Evolutionary conservation across 2,329 filamentous ascomycete species (phyloP).

Genomic region (Trichophyton benhamiae): DNA sequence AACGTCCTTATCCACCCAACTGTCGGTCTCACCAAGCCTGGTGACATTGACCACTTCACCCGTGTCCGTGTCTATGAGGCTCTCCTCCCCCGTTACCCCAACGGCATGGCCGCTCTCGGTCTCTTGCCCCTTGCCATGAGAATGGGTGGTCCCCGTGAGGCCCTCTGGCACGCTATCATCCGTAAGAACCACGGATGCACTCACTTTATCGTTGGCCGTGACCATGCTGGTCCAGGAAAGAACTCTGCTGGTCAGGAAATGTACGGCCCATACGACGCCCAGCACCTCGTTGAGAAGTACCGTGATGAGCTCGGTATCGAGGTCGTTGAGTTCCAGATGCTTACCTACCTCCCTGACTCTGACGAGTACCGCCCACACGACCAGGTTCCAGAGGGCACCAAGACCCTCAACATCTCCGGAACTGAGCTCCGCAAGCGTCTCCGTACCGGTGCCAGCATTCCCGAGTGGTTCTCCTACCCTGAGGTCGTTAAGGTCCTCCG

Average conservation of each 20-base stretch:
- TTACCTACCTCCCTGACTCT: slow-evolving; percentile 94
- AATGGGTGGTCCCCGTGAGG: slow-evolving; percentile 96
- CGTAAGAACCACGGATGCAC: slow-evolving; percentile 98
- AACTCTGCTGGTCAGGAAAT: slow-evolving; percentile 95
- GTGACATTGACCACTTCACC: slow-evolving; percentile 99
- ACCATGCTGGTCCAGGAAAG: slow-evolving; percentile 95
- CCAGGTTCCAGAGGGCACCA: slow-evolving; percentile 69
- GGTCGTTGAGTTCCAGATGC: slow-evolving; percentile 98
- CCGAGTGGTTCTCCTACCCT: slow-evolving; percentile 99
- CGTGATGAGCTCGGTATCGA: slow-evolving; percentile 92
- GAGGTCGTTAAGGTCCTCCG: slow-evolving; percentile 94
- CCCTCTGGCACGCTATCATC: slow-evolving; percentile 99
- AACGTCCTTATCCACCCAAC: slow-evolving; percentile 99
- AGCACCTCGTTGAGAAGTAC: slow-evolving; percentile 94
- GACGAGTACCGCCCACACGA: slow-evolving; percentile 95
- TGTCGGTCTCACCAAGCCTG: slow-evolving; percentile 95
- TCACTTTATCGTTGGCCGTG: slow-evolving; percentile 97
- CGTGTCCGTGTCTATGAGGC: slow-evolving; percentile 98
- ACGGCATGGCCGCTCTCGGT: slow-evolving; percentile 95
- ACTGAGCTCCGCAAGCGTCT: slow-evolving; percentile 88
- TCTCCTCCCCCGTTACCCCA: slow-evolving; percentile 89
- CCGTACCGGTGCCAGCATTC: slow-evolving; percentile 83
- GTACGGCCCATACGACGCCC: slow-evolving; percentile 96
- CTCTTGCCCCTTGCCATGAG: slow-evolving; percentile 95
- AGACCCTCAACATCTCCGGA: slow-evolving; percentile 77